Base-by-base conservation (phyloP, 1,139 yeast genomes). In the Taphrina sp. region DNA sequence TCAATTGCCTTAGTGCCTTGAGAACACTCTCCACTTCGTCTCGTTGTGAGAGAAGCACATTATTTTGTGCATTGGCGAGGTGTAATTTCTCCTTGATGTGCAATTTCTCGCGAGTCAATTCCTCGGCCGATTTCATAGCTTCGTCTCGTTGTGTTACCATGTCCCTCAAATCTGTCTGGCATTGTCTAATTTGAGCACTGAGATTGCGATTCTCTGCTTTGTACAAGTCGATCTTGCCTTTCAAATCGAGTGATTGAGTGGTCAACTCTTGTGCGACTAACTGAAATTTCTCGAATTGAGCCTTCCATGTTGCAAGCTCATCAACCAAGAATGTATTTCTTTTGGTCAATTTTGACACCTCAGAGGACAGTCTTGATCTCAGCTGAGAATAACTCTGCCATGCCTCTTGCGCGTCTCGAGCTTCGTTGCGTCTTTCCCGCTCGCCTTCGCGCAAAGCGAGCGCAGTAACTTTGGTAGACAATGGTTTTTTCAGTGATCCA, bases 211-310 rank as follows among this genome's bases (percentile, higher is more conserved):
- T 45, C 23, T 53, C 57, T 12, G 26, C 36, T 41, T 45, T 53
- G 57, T 53, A 42, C 14, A n/a, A 10, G 23, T 53, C 52, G 19
- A 53, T 53, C 42, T 37, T 45, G 24, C 31, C 12, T 33, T 53
- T 53, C 43, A 53, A 41, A 39, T 53, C 52, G 14, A 44, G 31
- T 17, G 57, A 39, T 23, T 53, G 49, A 31, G 44, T 39, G 10
- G 57, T 45, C 33, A 53, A 38, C 5, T 45, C 46, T 19, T 44
- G 46, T 3, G 57, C 57, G 17, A 53, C 24, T 2, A 26, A 17
- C 46, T 45, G 52, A 34, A 53, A 53, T 29, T 44, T 53, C 33
- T 53, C 57, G 16, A 53, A 53, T n/a, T 53, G 57, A 5, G 28
- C 8, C 41, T 37, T 45, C 57, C 52, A 37, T 16, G 38, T 45